Conservation (phyloP, 2,329 filamentous ascomycete genomes). For the Penicillium sp. region DNA sequence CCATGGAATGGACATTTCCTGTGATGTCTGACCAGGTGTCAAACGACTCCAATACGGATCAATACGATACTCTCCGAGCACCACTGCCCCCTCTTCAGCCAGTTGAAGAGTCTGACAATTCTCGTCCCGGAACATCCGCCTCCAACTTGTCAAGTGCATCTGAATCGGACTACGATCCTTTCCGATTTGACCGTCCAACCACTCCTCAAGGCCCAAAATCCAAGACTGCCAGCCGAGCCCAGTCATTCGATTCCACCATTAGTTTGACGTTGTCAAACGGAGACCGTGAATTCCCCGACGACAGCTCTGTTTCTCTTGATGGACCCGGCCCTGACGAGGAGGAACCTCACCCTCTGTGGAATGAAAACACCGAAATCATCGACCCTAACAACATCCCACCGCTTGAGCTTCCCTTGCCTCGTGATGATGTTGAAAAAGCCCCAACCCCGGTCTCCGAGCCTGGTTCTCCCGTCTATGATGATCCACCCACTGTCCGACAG, state of each 20-base stretch:
- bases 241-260: background rate
- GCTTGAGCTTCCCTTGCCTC: slow-evolving; percentile 28
- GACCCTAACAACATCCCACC: slow-evolving; percentile 20
- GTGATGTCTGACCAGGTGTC: slow-evolving; percentile 32
- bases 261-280: background rate
- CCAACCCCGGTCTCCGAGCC: slow-evolving; percentile 17
- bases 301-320: slow-evolving; percentile 53
- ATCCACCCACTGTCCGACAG: slow-evolving; percentile 16
- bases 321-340: slow-evolving; percentile 43
- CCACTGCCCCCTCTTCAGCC: slow-evolving; percentile 19
- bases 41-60: slow-evolving; percentile 16
- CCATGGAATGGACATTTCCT: slow-evolving; percentile 58
- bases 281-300: slow-evolving; percentile 49
- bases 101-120: slow-evolving; percentile 29
- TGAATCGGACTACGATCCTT: slow-evolving; percentile 44
- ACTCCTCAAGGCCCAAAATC: slow-evolving; percentile 20
- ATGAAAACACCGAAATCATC: slow-evolving; percentile 14
- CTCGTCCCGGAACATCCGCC: slow-evolving; percentile 41
- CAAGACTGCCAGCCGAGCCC: background rate
- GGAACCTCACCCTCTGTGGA: slow-evolving; percentile 43
- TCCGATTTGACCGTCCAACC: slow-evolving; percentile 40
- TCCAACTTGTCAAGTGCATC: slow-evolving; percentile 36
- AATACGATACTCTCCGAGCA: slow-evolving; percentile 36
- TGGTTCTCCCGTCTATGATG: slow-evolving; percentile 23
- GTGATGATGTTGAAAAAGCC: slow-evolving; percentile 14